These are phyloP conservation scores for Starmerella ratchasimensis DNA, from an alignment of 805 yeast species.

Conservation along the genomic window DNA sequence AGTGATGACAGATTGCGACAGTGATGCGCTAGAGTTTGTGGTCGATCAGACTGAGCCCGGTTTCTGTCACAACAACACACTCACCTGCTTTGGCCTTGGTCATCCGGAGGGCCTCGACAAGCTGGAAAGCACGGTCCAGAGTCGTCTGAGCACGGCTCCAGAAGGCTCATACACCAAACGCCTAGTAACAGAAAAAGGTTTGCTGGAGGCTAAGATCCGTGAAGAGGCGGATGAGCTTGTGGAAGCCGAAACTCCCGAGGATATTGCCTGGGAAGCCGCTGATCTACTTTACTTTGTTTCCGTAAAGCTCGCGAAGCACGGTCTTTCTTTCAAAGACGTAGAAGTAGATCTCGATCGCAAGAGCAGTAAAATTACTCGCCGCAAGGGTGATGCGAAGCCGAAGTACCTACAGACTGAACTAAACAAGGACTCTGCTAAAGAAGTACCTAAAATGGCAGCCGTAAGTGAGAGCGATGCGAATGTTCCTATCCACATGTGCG, in stretches of 20 bases:
- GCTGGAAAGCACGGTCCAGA: slow-evolving; percentile 51
- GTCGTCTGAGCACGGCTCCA: slow-evolving; percentile 59
- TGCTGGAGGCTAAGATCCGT: slow-evolving; percentile 69
- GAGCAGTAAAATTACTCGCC: slow-evolving; percentile 72
- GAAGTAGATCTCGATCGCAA: slow-evolving; percentile 76
- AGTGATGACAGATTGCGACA: slow-evolving; percentile 76
- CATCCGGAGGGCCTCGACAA: slow-evolving; percentile 48
- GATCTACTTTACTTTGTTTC: slow-evolving; percentile 62
- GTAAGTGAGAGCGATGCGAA: background rate
- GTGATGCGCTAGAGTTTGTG: slow-evolving; percentile 74
- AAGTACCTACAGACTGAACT: slow-evolving; percentile 46
- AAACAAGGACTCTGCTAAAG: no score
- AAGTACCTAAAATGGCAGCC: no score
- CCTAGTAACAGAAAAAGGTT: slow-evolving; percentile 59
- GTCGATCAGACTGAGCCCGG: slow-evolving; percentile 81
- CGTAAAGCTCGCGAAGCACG: slow-evolving; percentile 55
- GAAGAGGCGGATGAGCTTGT: slow-evolving; percentile 95
- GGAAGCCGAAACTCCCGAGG: slow-evolving; percentile 56
- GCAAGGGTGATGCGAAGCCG: slow-evolving; percentile 92
- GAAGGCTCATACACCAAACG: slow-evolving; percentile 91
- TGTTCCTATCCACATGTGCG: slow-evolving; percentile 19
- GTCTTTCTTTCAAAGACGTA: slow-evolving; percentile 66
- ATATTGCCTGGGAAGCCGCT: slow-evolving; percentile 95
- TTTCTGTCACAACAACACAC: slow-evolving; percentile 76
- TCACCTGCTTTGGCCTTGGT: slow-evolving; percentile 60